phyloP scores from a whole-genome alignment of 208 protist species.

The Naegleria gruberi region DNA sequence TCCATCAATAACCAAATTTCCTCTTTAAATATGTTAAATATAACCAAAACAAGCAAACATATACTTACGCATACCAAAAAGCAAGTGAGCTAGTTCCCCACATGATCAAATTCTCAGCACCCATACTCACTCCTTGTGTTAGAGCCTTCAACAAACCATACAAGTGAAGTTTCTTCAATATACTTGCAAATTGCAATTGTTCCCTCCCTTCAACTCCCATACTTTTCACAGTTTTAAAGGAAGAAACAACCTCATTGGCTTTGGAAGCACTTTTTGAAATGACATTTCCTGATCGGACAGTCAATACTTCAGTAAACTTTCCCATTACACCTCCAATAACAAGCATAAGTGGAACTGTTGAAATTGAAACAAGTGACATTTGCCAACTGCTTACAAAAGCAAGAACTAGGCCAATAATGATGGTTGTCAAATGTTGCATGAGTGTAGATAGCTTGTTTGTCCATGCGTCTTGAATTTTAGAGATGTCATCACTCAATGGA shows the following conservation, averaged over 20 bases:
- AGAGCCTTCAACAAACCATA: not conserved
- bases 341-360: not conserved
- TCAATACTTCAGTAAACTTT: not conserved
- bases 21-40: not conserved
- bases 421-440: not conserved
- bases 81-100: not conserved
- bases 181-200: not conserved
- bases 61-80: not conserved
- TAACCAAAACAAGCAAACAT: no score
- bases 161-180: not conserved
- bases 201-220: not conserved
- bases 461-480: not conserved
- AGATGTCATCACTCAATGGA: not conserved
- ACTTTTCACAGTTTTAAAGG: not conserved
- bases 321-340: not conserved
- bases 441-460: not conserved
- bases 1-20: not conserved
- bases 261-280: not conserved
- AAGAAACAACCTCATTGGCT: not conserved
- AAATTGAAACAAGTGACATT: not conserved
- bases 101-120: not conserved
- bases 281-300: not conserved
- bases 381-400: not conserved
- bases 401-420: not conserved
- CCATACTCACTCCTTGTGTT: not conserved